Percentiles rank a stretch among this genome's conserved stretches.
These are phyloP conservation scores for Cladobotryum protrusum DNA, from an alignment of 2,329 filamentous ascomycete species.

Conservation along the genomic window DNA sequence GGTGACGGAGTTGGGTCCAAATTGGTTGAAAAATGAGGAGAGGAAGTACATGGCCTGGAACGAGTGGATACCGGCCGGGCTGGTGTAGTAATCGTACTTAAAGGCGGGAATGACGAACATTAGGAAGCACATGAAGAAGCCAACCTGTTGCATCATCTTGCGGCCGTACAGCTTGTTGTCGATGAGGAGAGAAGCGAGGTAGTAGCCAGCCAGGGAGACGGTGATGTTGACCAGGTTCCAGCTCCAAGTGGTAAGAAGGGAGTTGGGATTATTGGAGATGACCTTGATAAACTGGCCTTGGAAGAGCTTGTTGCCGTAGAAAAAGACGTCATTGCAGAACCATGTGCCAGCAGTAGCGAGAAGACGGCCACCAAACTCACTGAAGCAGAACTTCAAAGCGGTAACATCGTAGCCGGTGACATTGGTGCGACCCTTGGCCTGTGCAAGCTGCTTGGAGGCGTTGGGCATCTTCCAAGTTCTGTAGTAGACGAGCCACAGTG, in stretches of 20 bases:
- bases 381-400: conserved; percentile 71
- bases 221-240: conserved; percentile 91
- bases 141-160: conserved; percentile 93
- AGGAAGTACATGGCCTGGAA: conserved; percentile 99
- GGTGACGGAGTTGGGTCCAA: conserved; percentile 91
- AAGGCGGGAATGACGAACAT: conserved; percentile 90
- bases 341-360: conserved; percentile 81
- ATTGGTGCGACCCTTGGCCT: conserved; percentile 76
- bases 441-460: conserved; percentile 73
- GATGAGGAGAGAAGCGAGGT: conserved; percentile 79
- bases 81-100: conserved; percentile 77
- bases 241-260: conserved; percentile 80
- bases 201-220: conserved; percentile 83
- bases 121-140: conserved; percentile 89
- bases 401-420: conserved; percentile 91
- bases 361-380: conserved; percentile 78
- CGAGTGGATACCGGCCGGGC: conserved; percentile 62
- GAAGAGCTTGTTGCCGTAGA: conserved; percentile 99
- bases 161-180: conserved; percentile 96
- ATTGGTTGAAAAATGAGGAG: conserved; percentile 98
- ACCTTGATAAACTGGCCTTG: conserved; percentile 84
- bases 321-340: conserved; percentile 98
- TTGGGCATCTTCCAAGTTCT: conserved; percentile 91
- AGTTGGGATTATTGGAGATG: conserved; percentile 61
- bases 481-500: conserved; percentile 93